Percentiles rank a stretch among this genome's conserved stretches.
These are phyloP conservation scores for Ormosia semicastrata DNA, from an alignment of 306 rosid genomes.

Conservation along the genomic window DNA sequence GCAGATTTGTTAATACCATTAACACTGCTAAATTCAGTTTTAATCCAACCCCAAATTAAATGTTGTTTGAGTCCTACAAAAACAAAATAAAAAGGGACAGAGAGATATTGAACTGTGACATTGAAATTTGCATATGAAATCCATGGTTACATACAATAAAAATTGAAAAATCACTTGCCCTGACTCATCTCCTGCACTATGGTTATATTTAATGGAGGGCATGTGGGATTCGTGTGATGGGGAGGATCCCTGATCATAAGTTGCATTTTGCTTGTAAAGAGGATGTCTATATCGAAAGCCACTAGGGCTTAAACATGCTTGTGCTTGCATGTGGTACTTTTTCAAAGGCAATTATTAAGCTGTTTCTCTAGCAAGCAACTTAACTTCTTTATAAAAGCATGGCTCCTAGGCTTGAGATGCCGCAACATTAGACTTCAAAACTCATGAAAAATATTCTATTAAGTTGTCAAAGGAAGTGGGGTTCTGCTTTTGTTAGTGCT, in stretches of 20 bases:
- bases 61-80: neutral
- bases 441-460: no score
- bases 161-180: neutral
- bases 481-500: constrained; percentile 34
- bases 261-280: constrained; percentile 29
- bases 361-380: neutral
- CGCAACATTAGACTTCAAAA: neutral
- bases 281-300: constrained; percentile 35
- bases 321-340: constrained; percentile 13
- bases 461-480: constrained; percentile 36
- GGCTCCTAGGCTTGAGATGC: neutral
- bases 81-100: neutral
- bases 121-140: neutral
- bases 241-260: constrained; percentile 24
- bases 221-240: constrained; percentile 46
- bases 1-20: neutral
- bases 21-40: neutral
- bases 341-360: constrained; percentile 6
- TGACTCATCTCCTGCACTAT: neutral
- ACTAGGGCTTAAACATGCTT: constrained; percentile 28
- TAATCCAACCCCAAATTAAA: neutral
- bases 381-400: neutral
- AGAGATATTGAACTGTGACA: neutral
- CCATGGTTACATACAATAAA: neutral
- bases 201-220: constrained; percentile 21